Percentiles rank a stretch among this genome's conserved stretches.
These are phyloP conservation scores for Fusarium sp. DNA, from an alignment of 2,329 filamentous ascomycete species.

Conservation along the genomic window DNA sequence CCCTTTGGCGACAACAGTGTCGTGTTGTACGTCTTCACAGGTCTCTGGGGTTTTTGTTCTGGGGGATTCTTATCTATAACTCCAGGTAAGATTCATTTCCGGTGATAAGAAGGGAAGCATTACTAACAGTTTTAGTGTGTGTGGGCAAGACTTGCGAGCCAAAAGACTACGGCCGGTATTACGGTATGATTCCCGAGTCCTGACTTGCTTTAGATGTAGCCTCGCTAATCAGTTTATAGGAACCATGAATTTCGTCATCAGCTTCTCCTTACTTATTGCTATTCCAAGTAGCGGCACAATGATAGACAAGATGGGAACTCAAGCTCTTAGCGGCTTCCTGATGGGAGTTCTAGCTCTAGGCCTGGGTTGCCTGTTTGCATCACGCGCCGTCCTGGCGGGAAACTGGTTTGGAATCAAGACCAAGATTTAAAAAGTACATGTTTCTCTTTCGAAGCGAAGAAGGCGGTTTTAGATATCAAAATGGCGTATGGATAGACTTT, in stretches of 20 bases:
- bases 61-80: background rate
- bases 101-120: background rate
- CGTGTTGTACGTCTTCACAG: background rate
- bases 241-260: conserved; percentile 6
- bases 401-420: conserved; percentile 3
- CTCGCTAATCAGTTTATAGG: background rate
- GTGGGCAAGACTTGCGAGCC: conserved; percentile 8
- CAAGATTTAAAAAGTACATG: background rate
- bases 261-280: background rate
- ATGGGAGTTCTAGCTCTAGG: conserved; percentile 3
- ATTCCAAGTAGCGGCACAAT: conserved; percentile 9
- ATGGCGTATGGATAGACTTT: background rate
- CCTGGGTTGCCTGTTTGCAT: background rate
- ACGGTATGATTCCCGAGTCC: background rate
- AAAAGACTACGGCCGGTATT: conserved; percentile 12
- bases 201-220: no score
- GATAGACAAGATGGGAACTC: conserved; percentile 6
- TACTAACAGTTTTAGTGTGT: background rate
- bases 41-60: background rate
- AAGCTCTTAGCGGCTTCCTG: background rate
- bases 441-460: background rate
- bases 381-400: background rate
- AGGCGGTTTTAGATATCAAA: fast-evolving
- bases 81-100: background rate
- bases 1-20: background rate